Evolutionary conservation across 1,139 yeast species (phyloP), one percentile per base, ranked within the genome.

Genomic region (Zhuliangozyma blackwelliae): DNA sequence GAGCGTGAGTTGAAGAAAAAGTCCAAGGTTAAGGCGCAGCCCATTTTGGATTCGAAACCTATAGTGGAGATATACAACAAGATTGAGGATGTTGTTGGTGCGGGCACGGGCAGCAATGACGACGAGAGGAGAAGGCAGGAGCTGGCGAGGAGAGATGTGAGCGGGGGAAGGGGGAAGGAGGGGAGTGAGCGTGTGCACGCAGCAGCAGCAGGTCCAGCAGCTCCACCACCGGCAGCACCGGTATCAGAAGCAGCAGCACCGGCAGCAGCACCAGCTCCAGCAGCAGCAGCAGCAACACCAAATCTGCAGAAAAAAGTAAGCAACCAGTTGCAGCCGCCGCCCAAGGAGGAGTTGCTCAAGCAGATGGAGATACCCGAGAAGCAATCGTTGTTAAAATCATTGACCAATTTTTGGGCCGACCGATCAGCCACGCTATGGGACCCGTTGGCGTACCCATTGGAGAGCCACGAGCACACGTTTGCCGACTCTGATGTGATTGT

Each of bases 331-430:
- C 20, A 8, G 21, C 10, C n/a, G 10, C 10, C n/a, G 31, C 27
- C 5, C 23, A 10, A 13, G 27, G 8, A 16, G 23, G 12, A 33
- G 16, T 9, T 28, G n/a, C 10, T 27, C n/a, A 41, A 41, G 19
- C 39, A 37, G 26, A 28, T 36, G 28, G 45, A 42, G 25, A 42
- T 38, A 7, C 62, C 87, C 2, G 97, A 88, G 51, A 77, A 78
- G 48, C 77, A 80, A 26, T 82, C 96, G 1, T 59, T 94, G 26
- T 75, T 94, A 63, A 88, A 87, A 50, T 81, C 96, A 0, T 65
- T 94, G 40, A 79, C 96, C 0, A 88, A 82, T 51, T 90, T 92
- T 60, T 92, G 98, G 98, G 97, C 97, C 1, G 98, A 94, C 60
- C 65, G 98, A 49, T 86, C 97, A 1, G 92, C 97, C 0, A 85